A percentile compares a stretch with the other conserved stretches of the same genome.
These are phyloP conservation scores for Symbiodinium natans DNA, from an alignment of 73 alveolate species.

Conservation along the genomic window DNA sequence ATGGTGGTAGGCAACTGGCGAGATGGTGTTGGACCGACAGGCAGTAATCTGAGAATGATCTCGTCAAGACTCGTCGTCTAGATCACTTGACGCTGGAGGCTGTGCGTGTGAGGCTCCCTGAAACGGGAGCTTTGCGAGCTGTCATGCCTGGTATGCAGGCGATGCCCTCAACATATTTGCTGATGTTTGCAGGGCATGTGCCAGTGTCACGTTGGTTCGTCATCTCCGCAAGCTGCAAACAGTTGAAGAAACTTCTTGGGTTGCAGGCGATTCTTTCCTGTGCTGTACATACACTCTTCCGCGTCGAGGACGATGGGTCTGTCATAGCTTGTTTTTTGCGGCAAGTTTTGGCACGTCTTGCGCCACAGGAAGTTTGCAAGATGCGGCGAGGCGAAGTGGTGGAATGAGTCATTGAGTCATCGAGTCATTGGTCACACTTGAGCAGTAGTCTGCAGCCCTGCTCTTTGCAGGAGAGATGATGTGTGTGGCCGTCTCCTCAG, in stretches of 20 bases:
- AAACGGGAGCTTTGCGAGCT: background rate
- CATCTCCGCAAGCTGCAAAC: no score
- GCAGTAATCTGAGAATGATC: background rate
- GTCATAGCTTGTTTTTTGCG: no score
- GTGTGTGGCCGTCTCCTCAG: background rate
- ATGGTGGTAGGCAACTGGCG: background rate
- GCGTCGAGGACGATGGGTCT: background rate
- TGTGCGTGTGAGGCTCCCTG: conserved; percentile 15
- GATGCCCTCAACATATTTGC: background rate
- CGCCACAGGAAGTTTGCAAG: background rate
- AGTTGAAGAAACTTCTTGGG: background rate
- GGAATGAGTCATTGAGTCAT: background rate
- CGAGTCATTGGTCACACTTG: background rate
- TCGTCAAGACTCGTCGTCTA: background rate
- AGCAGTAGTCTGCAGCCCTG: no score
- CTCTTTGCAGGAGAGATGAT: conserved; percentile 5
- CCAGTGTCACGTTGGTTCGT: no score
- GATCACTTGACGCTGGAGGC: background rate
- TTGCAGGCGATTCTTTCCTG: background rate
- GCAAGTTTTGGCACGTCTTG: background rate
- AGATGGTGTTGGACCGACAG: background rate
- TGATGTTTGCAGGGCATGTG: no score
- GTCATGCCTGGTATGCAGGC: conserved; percentile 46
- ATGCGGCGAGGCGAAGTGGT: background rate
- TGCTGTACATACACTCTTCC: background rate